Conservation (phyloP, 768 basidiomycete genomes). For the Lactifluus volemus region DNA sequence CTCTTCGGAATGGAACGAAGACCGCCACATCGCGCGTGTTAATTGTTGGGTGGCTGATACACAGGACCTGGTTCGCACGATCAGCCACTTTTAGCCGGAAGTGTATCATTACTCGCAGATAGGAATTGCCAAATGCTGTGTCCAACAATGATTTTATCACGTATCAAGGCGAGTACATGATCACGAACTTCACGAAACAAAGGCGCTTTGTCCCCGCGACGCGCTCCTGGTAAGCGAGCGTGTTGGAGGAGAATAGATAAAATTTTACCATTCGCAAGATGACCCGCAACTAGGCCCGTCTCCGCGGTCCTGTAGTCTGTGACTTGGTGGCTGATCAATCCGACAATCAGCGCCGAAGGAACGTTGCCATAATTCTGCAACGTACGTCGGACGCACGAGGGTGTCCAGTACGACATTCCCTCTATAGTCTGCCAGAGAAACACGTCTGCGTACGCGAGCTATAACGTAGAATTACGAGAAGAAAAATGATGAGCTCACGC, state of each 20-base stretch:
- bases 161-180: slow-evolving; percentile 35
- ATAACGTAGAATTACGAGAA: not conserved
- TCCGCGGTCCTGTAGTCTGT: slow-evolving; percentile 38
- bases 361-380: not conserved
- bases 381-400: slow-evolving; percentile 45
- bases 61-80: slow-evolving; percentile 30
- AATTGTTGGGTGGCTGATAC: slow-evolving; percentile 41
- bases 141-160: slow-evolving; percentile 46
- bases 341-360: not conserved
- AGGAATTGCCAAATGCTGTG: slow-evolving; percentile 46
- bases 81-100: slow-evolving; percentile 1
- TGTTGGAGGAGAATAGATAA: not conserved
- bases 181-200: slow-evolving; percentile 40
- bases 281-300: slow-evolving; percentile 36
- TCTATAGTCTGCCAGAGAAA: slow-evolving; percentile 42
- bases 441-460: slow-evolving; percentile 30
- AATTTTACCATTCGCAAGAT: slow-evolving; percentile 34
- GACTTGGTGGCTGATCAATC: slow-evolving; percentile 34
- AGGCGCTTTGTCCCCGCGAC: slow-evolving; percentile 31
- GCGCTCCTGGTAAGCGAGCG: not conserved
- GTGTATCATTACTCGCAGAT: slow-evolving; percentile 31
- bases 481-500: slow-evolving; percentile 32
- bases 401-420: slow-evolving; percentile 40
- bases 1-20: slow-evolving; percentile 42
- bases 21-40: slow-evolving; percentile 48